A percentile compares a stretch with the other conserved stretches of the same genome.
Evolutionary conservation across 352 stramenopile species (phyloP).

Genomic region (Pythium diclinum): DNA sequence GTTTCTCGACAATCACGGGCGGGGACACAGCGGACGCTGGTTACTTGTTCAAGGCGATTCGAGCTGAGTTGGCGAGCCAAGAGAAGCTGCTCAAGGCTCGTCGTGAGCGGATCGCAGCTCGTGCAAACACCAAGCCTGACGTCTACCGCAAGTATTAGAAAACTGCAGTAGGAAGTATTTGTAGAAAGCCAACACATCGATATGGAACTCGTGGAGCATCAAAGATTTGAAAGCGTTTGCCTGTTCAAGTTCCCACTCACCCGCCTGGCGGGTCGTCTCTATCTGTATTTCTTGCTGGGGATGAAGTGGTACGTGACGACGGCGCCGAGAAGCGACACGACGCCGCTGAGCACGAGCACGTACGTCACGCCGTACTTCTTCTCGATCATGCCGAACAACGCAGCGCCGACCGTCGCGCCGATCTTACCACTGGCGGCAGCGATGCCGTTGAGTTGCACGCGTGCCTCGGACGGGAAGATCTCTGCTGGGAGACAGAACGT

Average conservation of each 20-base stretch:
- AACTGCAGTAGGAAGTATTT: not conserved
- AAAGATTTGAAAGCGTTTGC: not conserved
- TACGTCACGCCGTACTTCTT: slow-evolving; percentile 50
- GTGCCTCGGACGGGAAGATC: slow-evolving; percentile 66
- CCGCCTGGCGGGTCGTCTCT: not conserved
- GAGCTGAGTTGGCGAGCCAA: slow-evolving; percentile 48
- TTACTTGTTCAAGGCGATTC: slow-evolving; percentile 55
- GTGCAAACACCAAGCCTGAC: slow-evolving; percentile 12
- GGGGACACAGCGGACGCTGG: slow-evolving; percentile 55
- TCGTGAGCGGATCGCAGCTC: slow-evolving; percentile 42
- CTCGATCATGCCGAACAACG: slow-evolving; percentile 63
- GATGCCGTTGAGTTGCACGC: slow-evolving; percentile 81
- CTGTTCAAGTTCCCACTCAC: not conserved
- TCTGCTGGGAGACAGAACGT: slow-evolving; percentile 85
- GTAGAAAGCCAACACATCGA: not conserved
- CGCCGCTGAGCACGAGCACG: slow-evolving; percentile 53
- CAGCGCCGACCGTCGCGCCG: slow-evolving; percentile 51
- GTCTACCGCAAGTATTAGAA: not conserved
- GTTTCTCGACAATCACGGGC: slow-evolving; percentile 66
- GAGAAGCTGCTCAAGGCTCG: slow-evolving; percentile 54
- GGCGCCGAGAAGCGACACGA: slow-evolving; percentile 57
- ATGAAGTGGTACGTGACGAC: slow-evolving; percentile 67
- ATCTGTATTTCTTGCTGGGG: slow-evolving; percentile 43
- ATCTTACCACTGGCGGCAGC: slow-evolving; percentile 76
- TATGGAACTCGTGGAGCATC: too few species aligned